Evolutionary conservation across 495 filamentous ascomycete genomes (phyloP), one percentile per base, ranked within the genome.

Genomic region (Penicillium steckii): DNA sequence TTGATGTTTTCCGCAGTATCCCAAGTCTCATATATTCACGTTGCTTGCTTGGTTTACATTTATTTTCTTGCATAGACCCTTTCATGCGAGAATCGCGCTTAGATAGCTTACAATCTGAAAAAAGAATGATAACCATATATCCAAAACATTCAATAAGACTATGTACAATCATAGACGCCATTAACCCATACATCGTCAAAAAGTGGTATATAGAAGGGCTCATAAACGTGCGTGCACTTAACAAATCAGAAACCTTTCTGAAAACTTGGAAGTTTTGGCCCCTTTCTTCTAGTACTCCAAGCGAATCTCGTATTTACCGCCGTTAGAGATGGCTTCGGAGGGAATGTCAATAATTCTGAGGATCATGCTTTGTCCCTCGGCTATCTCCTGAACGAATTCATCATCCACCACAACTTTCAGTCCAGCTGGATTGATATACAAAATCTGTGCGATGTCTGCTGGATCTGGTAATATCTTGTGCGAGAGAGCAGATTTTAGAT

Each of bases 301-400:
- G n/a, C 33, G 8, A 37, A 37, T 18, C n/a, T 37, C 33, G 18
- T 17, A n/a, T 37, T 37, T 13, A 17, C 8, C 29, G 10, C 1
- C 8, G 1, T 18, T 37, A 17, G 7, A 18, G 6, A 17, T 37
- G 12, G 33, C 33, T n/a, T 37, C 33, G n/a, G n/a, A 8, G 15
- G 33, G 33, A 2, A 7, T 17, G n/a, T 37, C 33, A 17, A 37
- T 29, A 26, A 30, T 46, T 46, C 26, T 46, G 44, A 50, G 15
- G 23, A n/a, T 12, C 48, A 50, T 50, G 22, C 29, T 18, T 23
- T 52, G 49, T n/a, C 49, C 49, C 22, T 52, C 49, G n/a, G 41
- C 4, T 27, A 52, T 44, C 29, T 52, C 27, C 4, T 29, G 29
- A 4, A 52, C 49, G 38, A 52, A 44, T 0, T 45, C 49, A 23